Evolutionary conservation across 2,329 filamentous ascomycete genomes (phyloP), one percentile per base, ranked within the genome.

Genomic region (Paraphoma sp.): DNA sequence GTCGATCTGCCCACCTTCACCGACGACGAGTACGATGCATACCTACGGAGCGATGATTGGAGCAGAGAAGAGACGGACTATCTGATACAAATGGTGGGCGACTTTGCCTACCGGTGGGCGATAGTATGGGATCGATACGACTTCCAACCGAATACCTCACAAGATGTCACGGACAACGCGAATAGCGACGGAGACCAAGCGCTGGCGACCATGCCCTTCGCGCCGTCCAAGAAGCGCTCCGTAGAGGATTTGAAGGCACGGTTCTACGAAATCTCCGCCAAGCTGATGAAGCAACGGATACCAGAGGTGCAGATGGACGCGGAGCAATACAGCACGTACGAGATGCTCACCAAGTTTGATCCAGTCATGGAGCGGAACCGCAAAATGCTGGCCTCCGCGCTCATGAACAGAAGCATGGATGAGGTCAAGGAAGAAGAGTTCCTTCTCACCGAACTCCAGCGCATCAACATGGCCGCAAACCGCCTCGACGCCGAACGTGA

Each of bases 31-130:
- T 99, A 99, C 78, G 85, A 89, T 57, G 83, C 87, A 54, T 86
- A 90, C 59, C 78, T 99, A 48, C 84, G 87, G 66, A 89, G 83
- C 70, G 81, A 86, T 12, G 88, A 94, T 66, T 99, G 95, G 95
- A 89, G 90, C 12, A 92, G 90, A 70, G 89, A 95, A 68, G 95
- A 99, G 78, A 99, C 95, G 8, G 93, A 97, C 73, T 97, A 97
- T 72, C 79, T 99, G 60, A 85, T 98, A 73, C 81, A 86, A 3
- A 75, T 94, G 36, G 91, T 87, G 12, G 84, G 84, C 54, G 89
- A 93, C 45, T 97, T 88, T 71, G 92, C 96, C 71, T 83, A 97
- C 57, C 89, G 95, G 64, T 99, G 95, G 93, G 85, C 94, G 3
- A 76, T 98, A 14, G 91, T 99, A 57, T 92, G 89, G 82, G 95